These are phyloP conservation scores for Podaxis sp. DNA, from an alignment of 768 basidiomycete genomes.

Conservation along the genomic window DNA sequence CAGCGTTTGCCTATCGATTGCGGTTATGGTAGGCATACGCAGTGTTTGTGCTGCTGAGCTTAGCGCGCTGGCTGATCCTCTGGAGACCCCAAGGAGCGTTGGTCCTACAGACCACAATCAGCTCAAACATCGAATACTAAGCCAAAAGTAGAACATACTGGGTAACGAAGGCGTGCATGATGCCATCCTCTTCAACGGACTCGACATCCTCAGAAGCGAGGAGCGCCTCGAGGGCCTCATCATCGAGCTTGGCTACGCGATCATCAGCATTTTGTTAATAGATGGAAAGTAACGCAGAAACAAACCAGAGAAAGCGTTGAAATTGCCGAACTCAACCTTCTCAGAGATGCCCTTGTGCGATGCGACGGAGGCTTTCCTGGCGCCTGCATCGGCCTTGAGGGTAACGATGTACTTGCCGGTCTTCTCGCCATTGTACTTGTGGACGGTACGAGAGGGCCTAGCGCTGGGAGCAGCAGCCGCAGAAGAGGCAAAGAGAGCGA, in stretches of 20 bases:
- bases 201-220: conserved; percentile 24
- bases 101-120: conserved; percentile 18
- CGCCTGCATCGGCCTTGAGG: neutral
- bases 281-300: neutral
- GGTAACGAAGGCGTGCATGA: conserved; percentile 23
- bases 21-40: neutral
- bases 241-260: neutral
- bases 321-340: neutral
- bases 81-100: conserved; percentile 35
- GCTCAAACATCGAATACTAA: neutral
- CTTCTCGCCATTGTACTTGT: neutral
- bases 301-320: conserved; percentile 2
- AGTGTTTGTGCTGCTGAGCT: conserved; percentile 17
- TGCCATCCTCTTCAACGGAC: conserved; percentile 25
- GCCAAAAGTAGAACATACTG: conserved; percentile 19
- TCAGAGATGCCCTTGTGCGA: neutral
- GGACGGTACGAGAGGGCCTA: neutral
- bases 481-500: neutral
- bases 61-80: conserved; percentile 23
- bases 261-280: neutral
- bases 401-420: neutral
- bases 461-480: neutral
- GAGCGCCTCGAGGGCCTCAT: conserved; percentile 18
- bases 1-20: neutral
- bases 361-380: neutral